These are phyloP conservation scores for Phoenix roebelenii DNA, from an alignment of 176 grass and related monocot genomes.

Conservation along the genomic window DNA sequence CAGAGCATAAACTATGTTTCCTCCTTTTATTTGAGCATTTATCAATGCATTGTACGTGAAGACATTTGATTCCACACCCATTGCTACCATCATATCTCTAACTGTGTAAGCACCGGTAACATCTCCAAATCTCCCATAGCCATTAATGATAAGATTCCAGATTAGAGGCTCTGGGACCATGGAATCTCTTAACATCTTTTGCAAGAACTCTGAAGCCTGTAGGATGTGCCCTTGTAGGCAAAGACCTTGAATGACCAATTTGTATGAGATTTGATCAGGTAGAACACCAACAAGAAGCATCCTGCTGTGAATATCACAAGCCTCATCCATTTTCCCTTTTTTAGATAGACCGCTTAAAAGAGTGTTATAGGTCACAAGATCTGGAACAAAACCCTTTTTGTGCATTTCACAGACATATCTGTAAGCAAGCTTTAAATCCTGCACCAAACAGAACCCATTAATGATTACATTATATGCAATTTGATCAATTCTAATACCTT, in stretches of 20 bases:
- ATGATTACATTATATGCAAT: slow-evolving; percentile 47
- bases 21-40: slow-evolving; percentile 30
- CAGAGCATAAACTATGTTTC: slow-evolving; percentile 21
- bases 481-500: slow-evolving; percentile 24
- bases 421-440: slow-evolving; percentile 23
- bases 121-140: slow-evolving; percentile 31
- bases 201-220: slow-evolving; percentile 23
- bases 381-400: slow-evolving; percentile 39
- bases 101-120: slow-evolving; percentile 23
- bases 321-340: slow-evolving; percentile 32
- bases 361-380: slow-evolving; percentile 41
- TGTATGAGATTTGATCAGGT: slow-evolving; percentile 32
- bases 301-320: slow-evolving; percentile 28
- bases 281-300: slow-evolving; percentile 31
- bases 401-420: slow-evolving; percentile 34
- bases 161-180: slow-evolving; percentile 22
- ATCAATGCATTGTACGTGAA: slow-evolving; percentile 40
- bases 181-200: slow-evolving; percentile 26
- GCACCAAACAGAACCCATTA: slow-evolving; percentile 28
- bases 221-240: slow-evolving; percentile 25
- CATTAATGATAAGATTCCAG: slow-evolving; percentile 43
- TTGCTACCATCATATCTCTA: slow-evolving; percentile 25
- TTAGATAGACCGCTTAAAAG: slow-evolving; percentile 34
- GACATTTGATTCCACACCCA: slow-evolving; percentile 31
- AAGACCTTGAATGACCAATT: slow-evolving; percentile 34